A percentile compares a stretch with the other conserved stretches of the same genome.
Conservation (phyloP, 306 rosid species). For the Psophocarpus tetragonolobus region DNA sequence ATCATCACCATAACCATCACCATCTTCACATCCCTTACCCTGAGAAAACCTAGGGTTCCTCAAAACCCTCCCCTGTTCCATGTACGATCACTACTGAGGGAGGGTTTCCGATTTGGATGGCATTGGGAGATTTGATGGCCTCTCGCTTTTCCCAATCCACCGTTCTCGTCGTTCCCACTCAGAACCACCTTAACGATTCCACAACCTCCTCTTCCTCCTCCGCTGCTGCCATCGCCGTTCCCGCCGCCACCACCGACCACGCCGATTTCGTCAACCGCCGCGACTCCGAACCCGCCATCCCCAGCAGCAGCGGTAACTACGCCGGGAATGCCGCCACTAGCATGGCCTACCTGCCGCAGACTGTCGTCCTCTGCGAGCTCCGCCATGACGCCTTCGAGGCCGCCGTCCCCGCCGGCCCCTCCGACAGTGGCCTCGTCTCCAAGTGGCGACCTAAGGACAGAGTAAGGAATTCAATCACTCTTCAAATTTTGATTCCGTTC, state of each 20-base stretch:
- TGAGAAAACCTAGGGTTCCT: constrained; percentile 40
- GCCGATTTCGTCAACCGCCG: constrained; percentile 35
- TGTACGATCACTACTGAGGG: constrained; percentile 43
- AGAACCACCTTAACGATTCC: constrained; percentile 44
- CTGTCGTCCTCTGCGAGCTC: constrained; percentile 67
- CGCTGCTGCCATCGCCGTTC: neutral
- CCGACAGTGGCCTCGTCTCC: constrained; percentile 82
- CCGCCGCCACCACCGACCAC: neutral
- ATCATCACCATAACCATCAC: neutral
- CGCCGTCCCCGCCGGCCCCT: constrained; percentile 65
- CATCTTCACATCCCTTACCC: neutral
- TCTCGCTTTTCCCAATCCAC: constrained; percentile 92
- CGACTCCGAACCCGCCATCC: constrained; percentile 71
- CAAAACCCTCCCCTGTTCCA: constrained; percentile 32
- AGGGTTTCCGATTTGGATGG: constrained; percentile 80
- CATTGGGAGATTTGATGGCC: constrained; percentile 98
- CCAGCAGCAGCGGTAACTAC: constrained; percentile 57
- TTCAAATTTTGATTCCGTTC: neutral
- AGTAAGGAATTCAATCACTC: constrained; percentile 45
- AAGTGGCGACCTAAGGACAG: constrained; percentile 96
- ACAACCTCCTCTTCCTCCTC: neutral
- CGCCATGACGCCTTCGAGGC: constrained; percentile 92
- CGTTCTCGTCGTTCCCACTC: constrained; percentile 61
- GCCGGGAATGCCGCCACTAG: constrained; percentile 66
- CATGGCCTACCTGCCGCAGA: constrained; percentile 87